Evolutionary conservation across 2,329 filamentous ascomycete genomes (phyloP), one percentile per base, ranked within the genome.

Genomic region (Phialophora expanda): DNA sequence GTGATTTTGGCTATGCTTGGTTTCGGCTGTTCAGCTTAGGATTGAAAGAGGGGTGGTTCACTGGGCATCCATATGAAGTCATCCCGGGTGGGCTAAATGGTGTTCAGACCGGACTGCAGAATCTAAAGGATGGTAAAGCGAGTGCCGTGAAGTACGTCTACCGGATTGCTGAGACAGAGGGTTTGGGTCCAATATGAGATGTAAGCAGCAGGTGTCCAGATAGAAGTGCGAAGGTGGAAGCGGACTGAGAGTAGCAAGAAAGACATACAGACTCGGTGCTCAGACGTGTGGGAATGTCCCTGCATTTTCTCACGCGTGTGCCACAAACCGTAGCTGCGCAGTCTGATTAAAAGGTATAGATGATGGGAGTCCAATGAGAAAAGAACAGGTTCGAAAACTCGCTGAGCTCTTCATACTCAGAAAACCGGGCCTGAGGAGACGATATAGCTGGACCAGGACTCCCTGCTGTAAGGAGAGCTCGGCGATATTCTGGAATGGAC

Each of bases 71-170:
- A 44, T 75, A 76, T 65, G 80, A 86, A 71, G 78, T 86, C 14
- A 74, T 84, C 4, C 74, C 78, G 0, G 84, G 85, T 3, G 87
- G 86, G 0, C 70, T 89, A 58, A 78, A 74, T 4, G 85, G 86
- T 0, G 74, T 89, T 2, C 76, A 87, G 71, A 76, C 72, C 41
- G 87, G 78, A 0, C 72, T 90, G 75, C 74, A 75, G 69, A 83
- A 86, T 67, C 74, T 90, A 72, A 85, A 82, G 73, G 81, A 79
- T 26, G 88, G 88, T 0, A 87, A 85, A 75, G 86, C 84, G 28
- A 88, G 84, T 71, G 88, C 82, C 1, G 80, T 85, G 0, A 90
- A 90, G 77, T 90, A 88, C 78, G 84, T 90, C 9, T 34, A 32
- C 9, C 53, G 53, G 3, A 55, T 55, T 32, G 28, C 24, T 30